Evolutionary conservation across 2,329 filamentous ascomycete genomes (phyloP), one percentile per base, ranked within the genome.

Genomic region (Microcera coccophila): DNA sequence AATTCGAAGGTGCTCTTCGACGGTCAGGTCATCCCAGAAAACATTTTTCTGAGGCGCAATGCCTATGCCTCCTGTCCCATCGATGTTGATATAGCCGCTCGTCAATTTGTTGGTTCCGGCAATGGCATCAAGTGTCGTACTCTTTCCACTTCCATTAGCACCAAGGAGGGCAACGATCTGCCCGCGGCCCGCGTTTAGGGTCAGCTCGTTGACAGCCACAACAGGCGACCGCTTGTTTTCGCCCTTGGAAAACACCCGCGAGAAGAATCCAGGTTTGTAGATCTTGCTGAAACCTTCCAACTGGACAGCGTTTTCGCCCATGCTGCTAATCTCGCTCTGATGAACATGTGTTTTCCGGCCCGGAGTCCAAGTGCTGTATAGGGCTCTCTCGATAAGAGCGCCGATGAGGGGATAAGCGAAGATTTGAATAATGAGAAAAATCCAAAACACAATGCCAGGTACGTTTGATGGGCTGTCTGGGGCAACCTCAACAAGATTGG

Each of bases 11-110:
- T 95, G 90, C 63, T 95, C 89, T 56, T 82, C 79, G 0, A 95
- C 89, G 0, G 87, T 94, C 42, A 96, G 69, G 44, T 90, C 84
- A 54, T 91, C 85, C 90, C 90, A 96, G 22, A 96, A 75, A 5
- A 96, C 90, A 55, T 96, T 96, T 71, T 91, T 90, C 62, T 96
- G 90, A 0, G 90, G 90, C 43, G 89, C 91, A 32, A 95, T 82
- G 12, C 90, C 90, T 16, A 96, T 75, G 0, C 87, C 88, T 9
- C 87, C 87, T 9, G 81, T 83, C 1, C 83, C 84, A 51, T 90
- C 83, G 35, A 95, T 83, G 18, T 78, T 79, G 52, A 96, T 93
- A 3, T 75, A 74, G 3, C 90, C 90, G 44, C 77, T 81, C 0
- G 87, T 89, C 17, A 91, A 74, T 34, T 79, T 85, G 54, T 84